phyloP scores from a whole-genome alignment of 306 rosid species.

The Amphicarpaea edgeworthii region DNA sequence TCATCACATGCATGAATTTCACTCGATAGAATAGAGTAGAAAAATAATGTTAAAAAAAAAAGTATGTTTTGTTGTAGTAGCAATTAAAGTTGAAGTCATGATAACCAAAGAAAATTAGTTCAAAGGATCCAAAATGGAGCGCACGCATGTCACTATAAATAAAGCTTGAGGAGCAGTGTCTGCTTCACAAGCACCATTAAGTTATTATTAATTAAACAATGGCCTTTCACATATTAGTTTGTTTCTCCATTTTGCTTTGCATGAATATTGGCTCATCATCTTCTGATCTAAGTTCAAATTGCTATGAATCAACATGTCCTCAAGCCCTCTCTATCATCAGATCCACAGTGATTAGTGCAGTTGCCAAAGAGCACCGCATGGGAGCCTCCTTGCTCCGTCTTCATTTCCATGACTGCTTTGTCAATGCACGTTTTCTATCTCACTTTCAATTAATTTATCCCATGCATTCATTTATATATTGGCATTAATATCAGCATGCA shows the following conservation, averaged over 20 bases:
- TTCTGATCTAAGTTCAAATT: slow-evolving; percentile 44
- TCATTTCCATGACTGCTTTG: slow-evolving; percentile 61
- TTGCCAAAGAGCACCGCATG: slow-evolving; percentile 60
- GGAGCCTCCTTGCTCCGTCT: slow-evolving; percentile 68
- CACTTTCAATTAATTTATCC: slow-evolving; percentile 3
- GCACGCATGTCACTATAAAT: slow-evolving; percentile 45
- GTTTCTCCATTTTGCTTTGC: slow-evolving; percentile 35
- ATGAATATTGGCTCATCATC: too few relatives aligned
- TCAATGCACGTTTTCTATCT: slow-evolving; percentile 50
- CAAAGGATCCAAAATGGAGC: slow-evolving; percentile 37
- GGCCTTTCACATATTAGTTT: slow-evolving; percentile 39
- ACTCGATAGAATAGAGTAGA: too few relatives aligned
- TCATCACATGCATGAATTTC: too few relatives aligned
- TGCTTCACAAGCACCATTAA: neutral
- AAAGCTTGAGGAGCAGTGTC: slow-evolving; percentile 32
- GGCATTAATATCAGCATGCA: neutral
- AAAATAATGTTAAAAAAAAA: too few relatives aligned
- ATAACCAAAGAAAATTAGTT: neutral
- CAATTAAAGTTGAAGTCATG: neutral
- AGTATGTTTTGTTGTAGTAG: too few relatives aligned
- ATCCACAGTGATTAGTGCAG: slow-evolving; percentile 49
- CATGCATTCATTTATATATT: neutral
- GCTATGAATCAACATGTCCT: slow-evolving; percentile 52
- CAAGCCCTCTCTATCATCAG: slow-evolving; percentile 45
- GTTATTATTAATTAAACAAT: slow-evolving; percentile 11